Percentiles rank a stretch among this genome's conserved stretches.
phyloP scores from a whole-genome alignment of 1,284 basidiomycete species.

The Ustanciosporium gigantosporum region DNA sequence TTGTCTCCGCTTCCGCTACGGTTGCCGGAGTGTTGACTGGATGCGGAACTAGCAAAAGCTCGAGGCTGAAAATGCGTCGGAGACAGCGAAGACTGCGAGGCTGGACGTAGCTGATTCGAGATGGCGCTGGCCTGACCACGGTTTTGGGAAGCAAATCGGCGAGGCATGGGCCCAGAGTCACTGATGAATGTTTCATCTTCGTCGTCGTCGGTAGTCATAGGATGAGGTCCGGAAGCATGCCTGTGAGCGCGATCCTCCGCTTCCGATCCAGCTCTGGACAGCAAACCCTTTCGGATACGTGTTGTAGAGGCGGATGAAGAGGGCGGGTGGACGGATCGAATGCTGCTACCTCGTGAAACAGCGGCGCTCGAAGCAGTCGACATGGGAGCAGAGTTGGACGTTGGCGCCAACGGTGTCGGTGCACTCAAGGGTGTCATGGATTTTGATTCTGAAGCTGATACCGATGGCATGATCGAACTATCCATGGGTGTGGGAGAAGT shows the following conservation, averaged over 20 bases:
- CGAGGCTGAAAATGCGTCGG: conserved; percentile 2
- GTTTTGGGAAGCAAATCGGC: conserved; percentile 34
- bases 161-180: conserved; percentile 42
- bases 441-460: too few species aligned
- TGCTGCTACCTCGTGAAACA: conserved; percentile 30
- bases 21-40: conserved; percentile 2
- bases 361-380: conserved; percentile 24
- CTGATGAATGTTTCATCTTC: conserved; percentile 38
- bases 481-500: background rate
- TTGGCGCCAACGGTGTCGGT: conserved; percentile 9
- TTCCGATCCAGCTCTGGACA: conserved; percentile 33
- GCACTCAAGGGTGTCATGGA: conserved; percentile 21
- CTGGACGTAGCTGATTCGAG: conserved; percentile 12
- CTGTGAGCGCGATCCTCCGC: conserved; percentile 26
- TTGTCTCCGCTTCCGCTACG: conserved; percentile 35
- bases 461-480: background rate
- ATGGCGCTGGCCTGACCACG: conserved; percentile 2
- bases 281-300: conserved; percentile 35
- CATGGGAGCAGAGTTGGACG: background rate
- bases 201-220: conserved; percentile 38
- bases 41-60: background rate
- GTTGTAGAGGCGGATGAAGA: conserved; percentile 25
- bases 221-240: conserved; percentile 10
- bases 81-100: conserved; percentile 25
- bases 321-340: conserved; percentile 22